Percentiles rank a stretch among this genome's conserved stretches.
phyloP scores from a whole-genome alignment of 2,329 filamentous ascomycete genomes.

The Penicillium sp. region DNA sequence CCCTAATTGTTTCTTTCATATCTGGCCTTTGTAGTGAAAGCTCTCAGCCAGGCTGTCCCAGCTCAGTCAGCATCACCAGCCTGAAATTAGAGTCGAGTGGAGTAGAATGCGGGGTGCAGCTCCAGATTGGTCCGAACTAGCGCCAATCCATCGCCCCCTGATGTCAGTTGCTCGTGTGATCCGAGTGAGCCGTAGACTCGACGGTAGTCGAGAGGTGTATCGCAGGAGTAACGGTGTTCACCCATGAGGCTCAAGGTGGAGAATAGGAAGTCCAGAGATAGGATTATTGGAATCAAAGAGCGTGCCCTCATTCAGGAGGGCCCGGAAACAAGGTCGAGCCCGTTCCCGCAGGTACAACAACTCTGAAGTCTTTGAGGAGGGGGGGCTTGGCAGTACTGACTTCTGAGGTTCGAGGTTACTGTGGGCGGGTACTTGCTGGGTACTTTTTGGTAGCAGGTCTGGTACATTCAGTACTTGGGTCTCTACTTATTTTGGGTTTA shows the following conservation, averaged over 20 bases:
- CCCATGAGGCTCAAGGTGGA: not conserved
- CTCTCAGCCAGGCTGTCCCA: not conserved
- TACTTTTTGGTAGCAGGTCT: no score
- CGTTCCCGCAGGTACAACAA: slow-evolving; percentile 1
- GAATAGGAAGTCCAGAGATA: not conserved
- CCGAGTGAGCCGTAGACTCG: slow-evolving; percentile 27
- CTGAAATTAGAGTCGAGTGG: slow-evolving; percentile 21
- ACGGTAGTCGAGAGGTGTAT: not conserved
- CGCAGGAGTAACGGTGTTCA: not conserved
- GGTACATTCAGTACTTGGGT: not conserved
- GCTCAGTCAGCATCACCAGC: not conserved
- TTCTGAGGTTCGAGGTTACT: no score
- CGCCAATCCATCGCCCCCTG: slow-evolving; percentile 14
- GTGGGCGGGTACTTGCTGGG: no score
- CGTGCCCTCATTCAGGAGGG: not conserved
- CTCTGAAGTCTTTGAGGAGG: not conserved
- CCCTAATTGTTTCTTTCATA: not conserved
- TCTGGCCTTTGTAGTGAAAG: not conserved
- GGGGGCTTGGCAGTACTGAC: no score
- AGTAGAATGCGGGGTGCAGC: slow-evolving; percentile 42
- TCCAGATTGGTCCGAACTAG: slow-evolving; percentile 26
- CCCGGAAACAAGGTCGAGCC: not conserved
- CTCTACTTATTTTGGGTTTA: slow-evolving; percentile 4
- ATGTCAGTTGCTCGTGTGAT: slow-evolving; percentile 38
- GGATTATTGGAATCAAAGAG: not conserved